Percentiles rank a stretch among this genome's conserved stretches.
These are phyloP conservation scores for Vararia minispora DNA, from an alignment of 768 basidiomycete species.

Conservation along the genomic window DNA sequence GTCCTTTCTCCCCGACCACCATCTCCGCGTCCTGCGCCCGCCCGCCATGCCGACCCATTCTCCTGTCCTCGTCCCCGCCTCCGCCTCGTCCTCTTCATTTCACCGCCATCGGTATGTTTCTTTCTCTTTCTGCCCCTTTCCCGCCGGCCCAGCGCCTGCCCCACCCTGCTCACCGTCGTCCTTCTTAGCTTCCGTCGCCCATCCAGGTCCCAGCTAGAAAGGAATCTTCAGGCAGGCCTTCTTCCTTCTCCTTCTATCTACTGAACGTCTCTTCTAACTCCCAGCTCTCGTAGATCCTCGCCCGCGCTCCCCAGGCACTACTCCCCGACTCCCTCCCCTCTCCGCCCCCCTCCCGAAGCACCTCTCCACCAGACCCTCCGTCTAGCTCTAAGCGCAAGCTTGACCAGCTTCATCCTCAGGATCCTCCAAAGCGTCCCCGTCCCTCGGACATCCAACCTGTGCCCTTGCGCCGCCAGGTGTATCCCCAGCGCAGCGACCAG, in stretches of 20 bases:
- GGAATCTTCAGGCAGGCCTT: constrained; percentile 34
- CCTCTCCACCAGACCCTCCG: constrained; percentile 27
- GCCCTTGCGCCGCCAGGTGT: constrained; percentile 17
- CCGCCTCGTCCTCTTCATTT: too few relatives aligned
- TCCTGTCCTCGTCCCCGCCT: too few relatives aligned
- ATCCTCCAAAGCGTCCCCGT: constrained; percentile 17
- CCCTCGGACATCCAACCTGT: constrained; percentile 19
- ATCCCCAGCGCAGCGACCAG: constrained; percentile 27
- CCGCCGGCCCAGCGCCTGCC: constrained; percentile 1
- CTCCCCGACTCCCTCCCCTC: constrained; percentile 35
- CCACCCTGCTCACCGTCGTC: too few relatives aligned
- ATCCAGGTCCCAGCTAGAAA: constrained; percentile 23
- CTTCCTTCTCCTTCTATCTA: constrained; percentile 3
- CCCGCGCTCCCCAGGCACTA: constrained; percentile 27
- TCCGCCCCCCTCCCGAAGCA: constrained; percentile 31
- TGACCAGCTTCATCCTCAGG: constrained; percentile 11
- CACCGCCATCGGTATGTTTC: too few relatives aligned
- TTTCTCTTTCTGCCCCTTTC: too few relatives aligned
- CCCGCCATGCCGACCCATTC: too few relatives aligned
- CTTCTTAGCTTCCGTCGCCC: constrained; percentile 17
- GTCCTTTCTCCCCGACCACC: too few relatives aligned
- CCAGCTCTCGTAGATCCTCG: constrained; percentile 25
- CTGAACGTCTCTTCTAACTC: constrained; percentile 14
- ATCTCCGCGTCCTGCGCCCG: too few relatives aligned
- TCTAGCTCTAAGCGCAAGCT: constrained; percentile 36